A percentile compares a stretch with the other conserved stretches of the same genome.
Conservation (phyloP, 2,329 filamentous ascomycete species). For the Sporothrix phasma region DNA sequence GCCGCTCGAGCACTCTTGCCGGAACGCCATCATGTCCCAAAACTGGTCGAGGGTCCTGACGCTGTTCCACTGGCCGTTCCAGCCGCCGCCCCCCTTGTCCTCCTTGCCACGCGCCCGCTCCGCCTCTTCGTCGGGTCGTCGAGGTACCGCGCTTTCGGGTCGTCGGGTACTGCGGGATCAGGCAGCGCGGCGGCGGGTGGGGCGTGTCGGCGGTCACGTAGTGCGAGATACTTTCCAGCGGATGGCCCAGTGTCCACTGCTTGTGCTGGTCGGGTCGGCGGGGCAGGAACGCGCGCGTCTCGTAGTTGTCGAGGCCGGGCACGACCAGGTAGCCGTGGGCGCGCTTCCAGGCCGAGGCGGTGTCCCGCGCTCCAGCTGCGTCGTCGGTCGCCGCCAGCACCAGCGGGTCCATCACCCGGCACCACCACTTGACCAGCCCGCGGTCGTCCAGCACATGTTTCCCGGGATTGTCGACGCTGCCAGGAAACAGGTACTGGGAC, state of each 20-base stretch:
- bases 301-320: slow-evolving; percentile 73
- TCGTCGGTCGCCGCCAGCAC: slow-evolving; percentile 34
- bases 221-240: slow-evolving; percentile 56
- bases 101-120: slow-evolving; percentile 38
- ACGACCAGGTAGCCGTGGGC: slow-evolving; percentile 67
- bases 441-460: slow-evolving; percentile 92
- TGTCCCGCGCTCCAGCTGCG: neutral
- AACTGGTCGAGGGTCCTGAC: slow-evolving; percentile 81
- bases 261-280: slow-evolving; percentile 27
- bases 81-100: neutral
- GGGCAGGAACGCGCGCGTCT: slow-evolving; percentile 72
- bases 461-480: slow-evolving; percentile 69
- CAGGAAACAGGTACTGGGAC: slow-evolving; percentile 88
- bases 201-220: slow-evolving; percentile 41
- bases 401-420: slow-evolving; percentile 70
- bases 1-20: slow-evolving; percentile 91
- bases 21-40: slow-evolving; percentile 96
- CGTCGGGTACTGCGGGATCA: slow-evolving; percentile 92
- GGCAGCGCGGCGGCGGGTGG: slow-evolving; percentile 61
- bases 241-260: slow-evolving; percentile 60
- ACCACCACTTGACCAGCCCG: slow-evolving; percentile 93
- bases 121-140: slow-evolving; percentile 82
- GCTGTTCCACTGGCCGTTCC: slow-evolving; percentile 66
- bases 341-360: no score
- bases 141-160: slow-evolving; percentile 85